Evolutionary conservation across 768 basidiomycete species (phyloP).

Genomic region (Suillus hirtellus): DNA sequence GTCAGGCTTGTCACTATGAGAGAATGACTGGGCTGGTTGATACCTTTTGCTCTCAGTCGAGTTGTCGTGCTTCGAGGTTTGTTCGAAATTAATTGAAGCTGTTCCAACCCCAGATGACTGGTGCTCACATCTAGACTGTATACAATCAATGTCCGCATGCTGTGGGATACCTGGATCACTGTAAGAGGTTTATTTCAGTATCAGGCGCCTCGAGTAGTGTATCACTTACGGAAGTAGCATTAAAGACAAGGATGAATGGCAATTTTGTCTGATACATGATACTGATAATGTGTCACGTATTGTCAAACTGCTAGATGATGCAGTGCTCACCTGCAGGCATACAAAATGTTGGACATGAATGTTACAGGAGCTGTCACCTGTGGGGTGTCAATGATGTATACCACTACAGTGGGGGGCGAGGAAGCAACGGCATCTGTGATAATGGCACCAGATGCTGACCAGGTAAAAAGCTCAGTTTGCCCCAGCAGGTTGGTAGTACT

Average conservation of each 20-base stretch:
- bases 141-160: too few species aligned
- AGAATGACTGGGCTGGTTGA: too few species aligned
- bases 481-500: slow-evolving; percentile 38
- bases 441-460: slow-evolving; percentile 98
- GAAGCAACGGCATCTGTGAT: slow-evolving; percentile 97
- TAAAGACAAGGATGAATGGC: slow-evolving; percentile 97
- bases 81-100: too few species aligned
- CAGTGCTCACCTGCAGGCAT: slow-evolving; percentile 83
- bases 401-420: slow-evolving; percentile 89
- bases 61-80: too few species aligned
- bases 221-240: slow-evolving; percentile 41
- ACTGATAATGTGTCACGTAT: slow-evolving; percentile 39
- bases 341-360: slow-evolving; percentile 99
- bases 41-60: too few species aligned
- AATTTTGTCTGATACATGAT: slow-evolving; percentile 98
- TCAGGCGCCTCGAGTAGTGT: too few species aligned
- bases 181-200: too few species aligned
- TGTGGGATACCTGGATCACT: too few species aligned
- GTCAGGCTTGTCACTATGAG: too few species aligned
- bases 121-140: too few species aligned
- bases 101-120: too few species aligned
- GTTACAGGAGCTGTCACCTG: slow-evolving; percentile 92
- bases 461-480: slow-evolving; percentile 99
- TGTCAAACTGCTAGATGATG: slow-evolving; percentile 9
- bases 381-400: slow-evolving; percentile 97